Base-by-base conservation (phyloP, 495 filamentous ascomycete genomes). In the Melanomma pulvis-pyrius region DNA sequence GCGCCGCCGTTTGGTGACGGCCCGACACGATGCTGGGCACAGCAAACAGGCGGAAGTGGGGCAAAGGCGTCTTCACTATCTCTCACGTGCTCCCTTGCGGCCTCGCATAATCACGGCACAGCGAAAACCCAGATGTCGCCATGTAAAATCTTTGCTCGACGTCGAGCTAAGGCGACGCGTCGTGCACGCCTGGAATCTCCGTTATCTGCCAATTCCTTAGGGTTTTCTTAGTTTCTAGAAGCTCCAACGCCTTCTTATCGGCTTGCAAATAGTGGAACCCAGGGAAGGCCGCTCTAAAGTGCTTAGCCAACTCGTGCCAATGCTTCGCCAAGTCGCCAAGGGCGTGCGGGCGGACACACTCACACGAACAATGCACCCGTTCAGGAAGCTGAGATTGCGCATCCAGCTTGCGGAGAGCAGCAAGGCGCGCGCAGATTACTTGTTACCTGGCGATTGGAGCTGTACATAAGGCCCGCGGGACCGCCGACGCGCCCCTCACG, bases 371-470 rank as follows among this genome's bases (percentile, higher is more conserved):
- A 1, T 24, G n/a, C 30, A 41, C 64, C 64, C 9, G 21, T 55
- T 36, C 28, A 61, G 64, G 64, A 60, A 67, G 64, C 64, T 67
- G 49, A 49, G 56, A 57, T 67, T 49, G 49, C 19, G 1, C 32
- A 29, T 58, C 55, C 48, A 52, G 54, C 34, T 24, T 46, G 49
- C 29, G 50, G 64, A 36, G 48, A 15, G 21, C 46, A 54, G n/a
- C 56, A 24, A 44, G n/a, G 24, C 59, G 47, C 41, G 46, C 46
- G 19, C 46, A 2, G 57, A 52, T 57, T 56, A 29, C 47, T 55
- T 13, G 60, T 59, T 51, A 64, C 55, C 60, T 34, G 60, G 53
- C 67, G 56, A 69, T 65, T 61, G 67, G 67, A 44, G 48, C 32
- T 56, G 15, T 61, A 59, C 50, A 55, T 59, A 65, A 65, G 49